phyloP scores from a whole-genome alignment of 257 asterid genomes.

The Solanum pimpinellifolium region DNA sequence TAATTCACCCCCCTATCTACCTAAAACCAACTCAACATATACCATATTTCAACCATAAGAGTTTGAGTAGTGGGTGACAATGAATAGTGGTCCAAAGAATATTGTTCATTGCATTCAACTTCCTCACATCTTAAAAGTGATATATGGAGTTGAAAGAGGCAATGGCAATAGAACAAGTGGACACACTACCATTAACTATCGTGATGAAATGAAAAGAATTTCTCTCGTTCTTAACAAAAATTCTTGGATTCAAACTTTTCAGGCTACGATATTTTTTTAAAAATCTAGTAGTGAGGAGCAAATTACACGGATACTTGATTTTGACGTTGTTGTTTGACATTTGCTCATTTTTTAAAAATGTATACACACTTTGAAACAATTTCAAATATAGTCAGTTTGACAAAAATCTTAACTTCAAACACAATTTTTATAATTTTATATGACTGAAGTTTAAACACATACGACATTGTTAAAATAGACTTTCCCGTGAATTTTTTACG shows the following conservation, averaged over 20 bases:
- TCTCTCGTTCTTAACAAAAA: rapidly evolving
- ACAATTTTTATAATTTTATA: background rate
- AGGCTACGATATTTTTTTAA: too few species aligned
- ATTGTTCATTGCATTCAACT: background rate
- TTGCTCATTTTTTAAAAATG: rapidly evolving
- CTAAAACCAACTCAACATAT: background rate
- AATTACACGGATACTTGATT: background rate
- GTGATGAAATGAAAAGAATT: background rate
- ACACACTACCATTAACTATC: background rate
- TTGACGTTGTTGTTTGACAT: background rate
- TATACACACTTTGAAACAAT: too few species aligned
- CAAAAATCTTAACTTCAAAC: background rate
- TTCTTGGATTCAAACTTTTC: background rate
- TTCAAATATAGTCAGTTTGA: background rate
- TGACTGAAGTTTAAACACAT: background rate
- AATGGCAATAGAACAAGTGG: background rate
- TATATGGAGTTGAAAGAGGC: background rate
- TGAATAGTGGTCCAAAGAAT: background rate
- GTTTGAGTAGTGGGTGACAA: background rate
- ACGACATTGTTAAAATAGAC: background rate
- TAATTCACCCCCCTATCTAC: background rate
- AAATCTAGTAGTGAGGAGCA: background rate
- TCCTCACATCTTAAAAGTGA: background rate
- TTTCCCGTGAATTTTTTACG: too few species aligned
- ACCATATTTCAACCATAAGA: background rate